Conservation (phyloP, 306 rosid genomes). For the Fagus crenata region DNA sequence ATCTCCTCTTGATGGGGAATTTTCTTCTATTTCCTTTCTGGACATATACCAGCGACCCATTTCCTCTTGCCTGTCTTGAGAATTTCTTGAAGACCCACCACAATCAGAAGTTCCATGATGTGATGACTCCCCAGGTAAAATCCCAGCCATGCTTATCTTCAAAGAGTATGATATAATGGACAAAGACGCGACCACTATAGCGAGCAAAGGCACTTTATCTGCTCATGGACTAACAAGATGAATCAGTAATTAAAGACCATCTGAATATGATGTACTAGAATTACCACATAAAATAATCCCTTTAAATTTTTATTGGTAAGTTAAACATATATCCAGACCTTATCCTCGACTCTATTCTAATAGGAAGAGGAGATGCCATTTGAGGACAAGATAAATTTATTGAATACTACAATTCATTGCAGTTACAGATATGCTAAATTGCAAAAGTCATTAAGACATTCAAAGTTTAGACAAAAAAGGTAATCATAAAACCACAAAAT, state of each 20-base stretch:
- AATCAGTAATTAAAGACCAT: constrained; percentile 3
- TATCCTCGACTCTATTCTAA: too few species aligned
- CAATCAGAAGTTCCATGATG: constrained; percentile 43
- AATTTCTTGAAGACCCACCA: constrained; percentile 34
- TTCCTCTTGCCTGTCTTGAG: constrained; percentile 46
- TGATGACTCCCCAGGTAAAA: constrained; percentile 38
- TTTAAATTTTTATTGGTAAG: too few species aligned
- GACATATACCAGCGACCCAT: constrained; percentile 76
- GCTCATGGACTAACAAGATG: constrained; percentile 4
- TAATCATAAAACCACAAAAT: neutral
- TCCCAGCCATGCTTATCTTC: constrained; percentile 43
- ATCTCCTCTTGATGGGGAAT: constrained; percentile 81
- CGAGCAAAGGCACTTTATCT: neutral
- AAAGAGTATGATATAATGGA: neutral
- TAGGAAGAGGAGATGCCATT: too few species aligned
- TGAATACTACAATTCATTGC: neutral
- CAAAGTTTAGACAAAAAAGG: neutral
- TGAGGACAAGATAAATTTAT: neutral
- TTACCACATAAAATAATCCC: neutral
- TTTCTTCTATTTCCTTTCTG: constrained; percentile 79
- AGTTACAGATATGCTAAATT: neutral
- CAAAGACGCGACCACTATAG: neutral
- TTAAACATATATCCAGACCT: too few species aligned
- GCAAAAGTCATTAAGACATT: neutral
- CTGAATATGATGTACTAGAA: neutral